phyloP scores from a whole-genome alignment of 2,329 filamentous ascomycete species.

The Cladophialophora exuberans region DNA sequence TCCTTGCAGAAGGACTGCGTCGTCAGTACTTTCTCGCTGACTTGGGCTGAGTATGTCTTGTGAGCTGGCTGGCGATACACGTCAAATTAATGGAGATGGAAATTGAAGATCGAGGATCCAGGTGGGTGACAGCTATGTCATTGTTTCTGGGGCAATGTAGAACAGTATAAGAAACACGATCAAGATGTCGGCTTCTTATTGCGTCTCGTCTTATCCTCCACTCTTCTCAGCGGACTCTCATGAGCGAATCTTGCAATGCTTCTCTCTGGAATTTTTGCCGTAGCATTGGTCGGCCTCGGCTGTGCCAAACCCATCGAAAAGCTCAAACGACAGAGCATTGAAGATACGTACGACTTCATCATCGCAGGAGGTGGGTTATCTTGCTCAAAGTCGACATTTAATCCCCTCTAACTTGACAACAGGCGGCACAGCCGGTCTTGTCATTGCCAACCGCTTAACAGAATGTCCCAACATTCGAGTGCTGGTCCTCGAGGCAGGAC shows the following conservation, averaged over 20 bases:
- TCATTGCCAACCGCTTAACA: constrained; percentile 32
- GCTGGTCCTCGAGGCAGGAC: constrained; percentile 33
- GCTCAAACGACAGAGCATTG: constrained; percentile 12
- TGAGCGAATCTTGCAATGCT: neutral
- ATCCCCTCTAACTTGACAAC: neutral
- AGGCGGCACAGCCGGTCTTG: constrained; percentile 36
- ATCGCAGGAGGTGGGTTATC: constrained; percentile 27
- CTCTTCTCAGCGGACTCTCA: neutral
- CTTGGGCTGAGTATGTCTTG: too few relatives aligned
- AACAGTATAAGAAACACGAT: too few relatives aligned
- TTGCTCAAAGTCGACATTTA: too few relatives aligned
- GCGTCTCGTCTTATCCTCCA: too few relatives aligned
- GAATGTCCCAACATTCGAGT: constrained; percentile 26
- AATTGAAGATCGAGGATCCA: too few relatives aligned
- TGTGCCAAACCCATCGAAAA: constrained; percentile 6
- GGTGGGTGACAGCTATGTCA: too few relatives aligned
- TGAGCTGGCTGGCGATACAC: too few relatives aligned
- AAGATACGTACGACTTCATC: constrained; percentile 28
- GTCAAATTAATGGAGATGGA: too few relatives aligned
- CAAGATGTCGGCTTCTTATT: too few relatives aligned
- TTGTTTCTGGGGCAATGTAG: too few relatives aligned
- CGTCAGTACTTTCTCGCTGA: too few relatives aligned
- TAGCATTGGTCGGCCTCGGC: neutral
- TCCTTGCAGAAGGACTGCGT: too few relatives aligned
- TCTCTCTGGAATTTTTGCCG: neutral